Percentiles rank a stretch among this genome's conserved stretches.
These are phyloP conservation scores for Mycena olivaceomarginata DNA, from an alignment of 768 basidiomycete species.

Conservation along the genomic window DNA sequence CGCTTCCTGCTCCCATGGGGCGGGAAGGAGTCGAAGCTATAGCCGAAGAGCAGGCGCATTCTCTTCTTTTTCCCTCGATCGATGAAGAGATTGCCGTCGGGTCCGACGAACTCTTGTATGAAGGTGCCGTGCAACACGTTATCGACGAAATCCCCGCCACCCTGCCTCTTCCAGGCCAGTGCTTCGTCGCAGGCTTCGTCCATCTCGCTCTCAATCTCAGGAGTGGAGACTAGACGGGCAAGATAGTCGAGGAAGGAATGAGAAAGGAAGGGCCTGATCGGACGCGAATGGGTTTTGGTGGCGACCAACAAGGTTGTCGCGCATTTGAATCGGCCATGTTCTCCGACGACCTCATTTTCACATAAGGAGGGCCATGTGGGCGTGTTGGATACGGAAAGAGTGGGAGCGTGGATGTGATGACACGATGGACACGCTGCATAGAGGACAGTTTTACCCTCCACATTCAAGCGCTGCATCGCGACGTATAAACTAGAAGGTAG, in stretches of 20 bases:
- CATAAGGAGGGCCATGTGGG: background rate
- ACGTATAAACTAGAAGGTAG: slow-evolving; percentile 26
- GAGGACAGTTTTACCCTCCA: slow-evolving; percentile 29
- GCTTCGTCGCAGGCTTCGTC: slow-evolving; percentile 29
- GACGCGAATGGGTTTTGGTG: slow-evolving; percentile 13
- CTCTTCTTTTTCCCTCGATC: too few species aligned
- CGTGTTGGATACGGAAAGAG: background rate
- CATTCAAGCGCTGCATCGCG: slow-evolving; percentile 24
- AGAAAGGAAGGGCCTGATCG: slow-evolving; percentile 40
- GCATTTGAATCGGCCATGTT: slow-evolving; percentile 5
- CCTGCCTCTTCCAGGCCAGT: background rate
- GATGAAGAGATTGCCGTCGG: too few species aligned
- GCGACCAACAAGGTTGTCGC: slow-evolving; percentile 2
- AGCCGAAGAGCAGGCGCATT: too few species aligned
- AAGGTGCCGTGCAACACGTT: background rate
- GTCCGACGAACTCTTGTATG: background rate
- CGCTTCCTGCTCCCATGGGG: slow-evolving; percentile 42
- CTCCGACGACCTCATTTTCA: background rate
- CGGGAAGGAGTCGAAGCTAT: slow-evolving; percentile 51
- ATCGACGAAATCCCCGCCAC: background rate
- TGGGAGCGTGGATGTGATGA: slow-evolving; percentile 28
- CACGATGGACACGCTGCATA: slow-evolving; percentile 41
- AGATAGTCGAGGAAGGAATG: slow-evolving; percentile 48
- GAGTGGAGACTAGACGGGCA: slow-evolving; percentile 40
- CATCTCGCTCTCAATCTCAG: slow-evolving; percentile 31